These are phyloP conservation scores for Bolboschoenoplectus hybrid DNA, from an alignment of 202 grass and related monocot species.

Conservation along the genomic window DNA sequence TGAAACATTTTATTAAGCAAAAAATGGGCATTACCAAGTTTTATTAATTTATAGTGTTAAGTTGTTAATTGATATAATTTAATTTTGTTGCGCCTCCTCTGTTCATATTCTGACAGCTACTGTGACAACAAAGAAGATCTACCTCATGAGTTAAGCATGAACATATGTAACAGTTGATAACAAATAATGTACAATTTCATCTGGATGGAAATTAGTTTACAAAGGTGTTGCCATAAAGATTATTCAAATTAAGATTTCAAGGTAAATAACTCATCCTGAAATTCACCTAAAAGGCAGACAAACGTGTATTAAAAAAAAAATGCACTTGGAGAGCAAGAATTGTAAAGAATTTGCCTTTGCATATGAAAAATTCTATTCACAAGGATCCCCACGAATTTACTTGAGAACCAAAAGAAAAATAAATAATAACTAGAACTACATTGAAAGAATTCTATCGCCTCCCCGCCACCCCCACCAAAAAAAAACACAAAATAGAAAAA, in stretches of 20 bases:
- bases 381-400: constrained; percentile 34
- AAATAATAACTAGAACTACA: constrained; percentile 28
- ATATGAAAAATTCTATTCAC: constrained; percentile 34
- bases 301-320: neutral
- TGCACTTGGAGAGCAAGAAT: neutral
- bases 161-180: neutral
- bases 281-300: neutral
- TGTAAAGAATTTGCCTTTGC: constrained; percentile 13
- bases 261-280: constrained; percentile 24
- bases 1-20: constrained; percentile 8
- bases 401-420: constrained; percentile 30
- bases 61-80: neutral
- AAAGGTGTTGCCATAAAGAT: neutral
- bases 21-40: neutral
- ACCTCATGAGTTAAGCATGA: constrained; percentile 19
- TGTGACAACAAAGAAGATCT: neutral
- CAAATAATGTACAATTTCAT: too few species aligned
- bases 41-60: neutral
- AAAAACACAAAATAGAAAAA: constrained; percentile 32
- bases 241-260: neutral
- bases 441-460: constrained; percentile 25
- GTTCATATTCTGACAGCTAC: neutral
- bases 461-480: neutral
- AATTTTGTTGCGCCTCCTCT: neutral
- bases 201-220: neutral